These are phyloP conservation scores for Penicillium paradoxum DNA, from an alignment of 495 filamentous ascomycete genomes.

Conservation along the genomic window DNA sequence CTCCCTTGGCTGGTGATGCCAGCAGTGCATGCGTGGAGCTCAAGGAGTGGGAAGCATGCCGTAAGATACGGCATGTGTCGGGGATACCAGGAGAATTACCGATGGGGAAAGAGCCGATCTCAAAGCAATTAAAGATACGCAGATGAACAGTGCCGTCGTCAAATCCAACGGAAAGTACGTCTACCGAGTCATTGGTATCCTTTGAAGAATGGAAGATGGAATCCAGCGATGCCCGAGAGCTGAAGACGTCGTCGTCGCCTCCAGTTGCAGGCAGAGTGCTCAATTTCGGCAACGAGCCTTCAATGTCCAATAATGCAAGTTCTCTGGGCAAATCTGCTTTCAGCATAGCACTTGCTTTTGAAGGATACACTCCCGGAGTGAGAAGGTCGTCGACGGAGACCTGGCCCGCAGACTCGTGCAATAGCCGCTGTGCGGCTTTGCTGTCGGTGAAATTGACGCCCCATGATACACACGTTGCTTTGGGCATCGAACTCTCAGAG, in stretches of 20 bases:
- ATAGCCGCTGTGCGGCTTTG: conserved; percentile 39
- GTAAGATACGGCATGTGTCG: conserved; percentile 25
- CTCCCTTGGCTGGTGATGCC: conserved; percentile 29
- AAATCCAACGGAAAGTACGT: conserved; percentile 78
- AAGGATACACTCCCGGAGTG: conserved; percentile 34
- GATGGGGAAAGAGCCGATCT: conserved; percentile 64
- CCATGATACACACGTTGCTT: conserved; percentile 69
- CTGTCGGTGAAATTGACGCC: conserved; percentile 60
- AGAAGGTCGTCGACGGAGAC: conserved; percentile 42
- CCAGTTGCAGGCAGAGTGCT: conserved; percentile 61
- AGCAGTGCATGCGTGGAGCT: conserved; percentile 74
- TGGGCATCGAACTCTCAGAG: conserved; percentile 17
- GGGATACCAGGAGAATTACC: conserved; percentile 13
- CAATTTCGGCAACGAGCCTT: conserved; percentile 73
- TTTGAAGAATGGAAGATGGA: conserved; percentile 39
- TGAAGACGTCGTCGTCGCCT: conserved; percentile 33
- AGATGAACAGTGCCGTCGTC: conserved; percentile 73
- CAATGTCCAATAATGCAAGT: conserved; percentile 71
- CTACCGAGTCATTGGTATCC: conserved; percentile 64
- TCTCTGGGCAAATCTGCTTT: conserved; percentile 68
- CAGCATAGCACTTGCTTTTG: conserved; percentile 35
- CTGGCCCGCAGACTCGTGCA: conserved; percentile 38
- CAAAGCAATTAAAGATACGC: conserved; percentile 85
- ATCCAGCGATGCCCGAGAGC: conserved; percentile 25
- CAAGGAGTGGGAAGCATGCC: conserved; percentile 67